phyloP scores from a whole-genome alignment of 305 asterid genomes.

The Nicotiana rustica region DNA sequence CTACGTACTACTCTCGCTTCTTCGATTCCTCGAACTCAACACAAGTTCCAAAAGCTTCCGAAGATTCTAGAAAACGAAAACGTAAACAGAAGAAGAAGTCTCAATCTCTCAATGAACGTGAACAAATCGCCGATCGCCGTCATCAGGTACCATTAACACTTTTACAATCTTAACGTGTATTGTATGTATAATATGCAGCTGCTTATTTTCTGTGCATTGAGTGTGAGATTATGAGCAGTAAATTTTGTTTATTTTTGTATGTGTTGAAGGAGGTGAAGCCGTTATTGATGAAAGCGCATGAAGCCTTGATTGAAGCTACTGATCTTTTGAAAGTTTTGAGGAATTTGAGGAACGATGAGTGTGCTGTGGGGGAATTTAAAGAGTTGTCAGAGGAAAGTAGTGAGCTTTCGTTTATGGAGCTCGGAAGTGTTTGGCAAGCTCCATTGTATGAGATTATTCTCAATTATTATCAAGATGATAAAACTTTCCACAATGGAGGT shows the following conservation, averaged over 20 bases:
- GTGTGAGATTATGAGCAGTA: neutral
- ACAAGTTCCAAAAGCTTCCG: conserved; percentile 32
- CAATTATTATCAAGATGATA: conserved; percentile 47
- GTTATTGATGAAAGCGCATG: conserved; percentile 71
- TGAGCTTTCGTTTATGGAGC: conserved; percentile 68
- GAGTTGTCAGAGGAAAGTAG: conserved; percentile 39
- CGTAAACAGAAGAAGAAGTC: conserved; percentile 54
- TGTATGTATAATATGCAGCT: neutral
- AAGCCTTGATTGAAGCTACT: conserved; percentile 59
- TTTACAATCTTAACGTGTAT: neutral
- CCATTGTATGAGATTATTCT: conserved; percentile 70
- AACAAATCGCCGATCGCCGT: conserved; percentile 77
- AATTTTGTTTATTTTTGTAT: conserved; percentile 1
- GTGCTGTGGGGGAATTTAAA: conserved; percentile 40
- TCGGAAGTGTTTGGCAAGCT: conserved; percentile 89
- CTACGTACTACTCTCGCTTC: conserved; percentile 84
- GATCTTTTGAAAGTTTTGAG: conserved; percentile 53
- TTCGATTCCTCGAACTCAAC: conserved; percentile 45
- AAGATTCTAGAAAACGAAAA: conserved; percentile 62
- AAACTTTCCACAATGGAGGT: conserved; percentile 52
- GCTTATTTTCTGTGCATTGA: neutral
- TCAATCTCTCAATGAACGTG: conserved; percentile 62
- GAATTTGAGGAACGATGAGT: conserved; percentile 57
- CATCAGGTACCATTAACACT: conserved; percentile 54
- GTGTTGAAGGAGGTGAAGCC: conserved; percentile 66